These are phyloP conservation scores for Rhodotorula taiwanensis DNA, from an alignment of 768 basidiomycete genomes.

Conservation along the genomic window DNA sequence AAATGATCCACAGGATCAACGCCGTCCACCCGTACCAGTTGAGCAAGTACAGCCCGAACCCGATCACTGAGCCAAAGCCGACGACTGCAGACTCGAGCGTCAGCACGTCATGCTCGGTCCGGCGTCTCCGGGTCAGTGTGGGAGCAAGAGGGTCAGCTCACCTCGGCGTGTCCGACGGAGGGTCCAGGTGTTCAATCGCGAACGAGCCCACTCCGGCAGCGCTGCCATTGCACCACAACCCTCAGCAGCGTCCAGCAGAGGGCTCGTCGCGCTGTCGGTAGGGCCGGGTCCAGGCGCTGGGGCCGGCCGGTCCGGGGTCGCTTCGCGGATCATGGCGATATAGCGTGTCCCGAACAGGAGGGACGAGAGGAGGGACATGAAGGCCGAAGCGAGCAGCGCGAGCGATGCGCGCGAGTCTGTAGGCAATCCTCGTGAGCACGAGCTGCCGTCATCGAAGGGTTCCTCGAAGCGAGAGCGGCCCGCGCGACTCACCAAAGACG, in stretches of 20 bases:
- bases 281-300: not conserved
- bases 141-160: no score
- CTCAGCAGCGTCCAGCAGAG: no score
- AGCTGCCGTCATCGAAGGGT: not conserved
- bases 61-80: not conserved
- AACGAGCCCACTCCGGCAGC: no score
- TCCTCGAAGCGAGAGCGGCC: not conserved
- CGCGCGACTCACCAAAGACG: constrained; percentile 6
- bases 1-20: constrained; percentile 21
- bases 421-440: no score
- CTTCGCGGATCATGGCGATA: constrained; percentile 34
- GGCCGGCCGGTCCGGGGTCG: constrained; percentile 9
- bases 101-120: no score
- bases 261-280: not conserved
- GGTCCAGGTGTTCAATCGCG: no score
- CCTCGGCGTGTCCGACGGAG: no score
- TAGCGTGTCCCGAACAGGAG: constrained; percentile 40
- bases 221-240: no score
- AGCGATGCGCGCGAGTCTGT: constrained; percentile 30
- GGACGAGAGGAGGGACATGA: constrained; percentile 37
- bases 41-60: not conserved
- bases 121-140: no score
- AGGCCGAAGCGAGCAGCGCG: constrained; percentile 33
- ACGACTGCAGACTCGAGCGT: not conserved
- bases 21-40: constrained; percentile 32